These are phyloP conservation scores for Exobasidium cylindrosporum DNA, from an alignment of 1,284 basidiomycete genomes.

Conservation along the genomic window DNA sequence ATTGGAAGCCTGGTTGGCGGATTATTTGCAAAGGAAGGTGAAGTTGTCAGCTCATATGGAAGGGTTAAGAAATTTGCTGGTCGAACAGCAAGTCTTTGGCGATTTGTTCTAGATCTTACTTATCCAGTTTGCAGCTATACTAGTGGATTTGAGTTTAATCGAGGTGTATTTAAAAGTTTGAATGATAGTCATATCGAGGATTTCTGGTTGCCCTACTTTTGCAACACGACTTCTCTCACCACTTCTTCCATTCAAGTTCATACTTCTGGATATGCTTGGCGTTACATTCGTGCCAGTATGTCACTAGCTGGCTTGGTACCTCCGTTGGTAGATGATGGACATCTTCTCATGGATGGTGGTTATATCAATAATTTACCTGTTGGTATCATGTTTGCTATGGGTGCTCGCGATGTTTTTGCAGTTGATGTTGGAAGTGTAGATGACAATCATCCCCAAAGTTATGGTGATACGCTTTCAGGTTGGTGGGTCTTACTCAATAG, in stretches of 20 bases:
- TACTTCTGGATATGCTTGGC: conserved; percentile 74
- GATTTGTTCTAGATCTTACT: conserved; percentile 89
- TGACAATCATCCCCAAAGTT: conserved; percentile 89
- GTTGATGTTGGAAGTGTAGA: conserved; percentile 93
- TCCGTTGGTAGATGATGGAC: conserved; percentile 89
- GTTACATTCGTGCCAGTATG: conserved; percentile 85
- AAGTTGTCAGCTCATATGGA: conserved; percentile 79
- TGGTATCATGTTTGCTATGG: conserved; percentile 85
- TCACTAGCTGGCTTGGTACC: conserved; percentile 91
- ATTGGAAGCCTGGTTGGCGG: conserved; percentile 91
- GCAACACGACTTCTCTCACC: conserved; percentile 98
- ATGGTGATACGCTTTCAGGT: conserved; percentile 91
- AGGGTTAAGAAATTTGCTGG: conserved; percentile 88
- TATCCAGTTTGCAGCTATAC: conserved; percentile 97
- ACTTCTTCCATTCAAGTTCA: conserved; percentile 96
- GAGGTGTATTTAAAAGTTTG: conserved; percentile 64
- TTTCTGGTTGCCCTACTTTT: conserved; percentile 98
- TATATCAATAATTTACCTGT: conserved; percentile 61
- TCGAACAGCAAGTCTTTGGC: conserved; percentile 88
- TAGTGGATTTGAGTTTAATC: conserved; percentile 65
- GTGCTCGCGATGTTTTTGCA: conserved; percentile 88
- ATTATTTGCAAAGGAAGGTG: conserved; percentile 88
- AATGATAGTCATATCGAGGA: conserved; percentile 95
- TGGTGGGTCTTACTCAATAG: conserved; percentile 93
- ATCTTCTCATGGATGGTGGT: conserved; percentile 58